phyloP scores from a whole-genome alignment of 768 basidiomycete genomes.

The Rhizopogon vesiculosus region DNA sequence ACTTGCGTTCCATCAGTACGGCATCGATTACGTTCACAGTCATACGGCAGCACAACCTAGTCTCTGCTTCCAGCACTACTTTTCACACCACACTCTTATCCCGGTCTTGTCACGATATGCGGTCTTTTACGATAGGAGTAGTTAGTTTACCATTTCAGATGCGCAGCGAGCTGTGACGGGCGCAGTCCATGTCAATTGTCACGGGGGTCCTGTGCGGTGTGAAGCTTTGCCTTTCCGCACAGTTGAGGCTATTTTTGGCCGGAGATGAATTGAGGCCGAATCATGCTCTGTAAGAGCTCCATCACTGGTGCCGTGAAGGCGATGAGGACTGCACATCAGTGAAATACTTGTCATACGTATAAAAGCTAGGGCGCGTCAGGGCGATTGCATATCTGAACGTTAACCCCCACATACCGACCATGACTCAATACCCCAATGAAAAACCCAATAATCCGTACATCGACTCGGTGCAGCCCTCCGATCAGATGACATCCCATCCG shows the following conservation, averaged over 20 bases:
- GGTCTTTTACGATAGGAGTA: background rate
- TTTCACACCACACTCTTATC: background rate
- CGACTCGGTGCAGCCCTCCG: conserved; percentile 8
- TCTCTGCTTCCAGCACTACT: background rate
- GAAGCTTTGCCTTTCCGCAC: background rate
- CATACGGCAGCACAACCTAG: background rate
- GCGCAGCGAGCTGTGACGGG: background rate
- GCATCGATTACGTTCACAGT: background rate
- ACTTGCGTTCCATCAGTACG: background rate
- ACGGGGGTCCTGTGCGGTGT: background rate
- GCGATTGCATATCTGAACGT: no score
- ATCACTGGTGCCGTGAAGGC: background rate
- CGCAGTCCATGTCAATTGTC: background rate
- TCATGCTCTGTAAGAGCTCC: no score
- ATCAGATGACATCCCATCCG: background rate
- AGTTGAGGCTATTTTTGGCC: background rate
- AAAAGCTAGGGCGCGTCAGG: background rate
- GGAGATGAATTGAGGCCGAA: background rate
- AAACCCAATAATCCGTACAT: conserved; percentile 16
- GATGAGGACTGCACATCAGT: background rate
- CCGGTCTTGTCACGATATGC: background rate
- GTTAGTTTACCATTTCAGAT: background rate
- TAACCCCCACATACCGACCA: background rate
- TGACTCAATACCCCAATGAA: conserved; percentile 21
- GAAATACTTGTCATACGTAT: background rate